Evolutionary conservation across 768 basidiomycete genomes (phyloP), one percentile per base, ranked within the genome.

Genomic region (Epithele typhae): DNA sequence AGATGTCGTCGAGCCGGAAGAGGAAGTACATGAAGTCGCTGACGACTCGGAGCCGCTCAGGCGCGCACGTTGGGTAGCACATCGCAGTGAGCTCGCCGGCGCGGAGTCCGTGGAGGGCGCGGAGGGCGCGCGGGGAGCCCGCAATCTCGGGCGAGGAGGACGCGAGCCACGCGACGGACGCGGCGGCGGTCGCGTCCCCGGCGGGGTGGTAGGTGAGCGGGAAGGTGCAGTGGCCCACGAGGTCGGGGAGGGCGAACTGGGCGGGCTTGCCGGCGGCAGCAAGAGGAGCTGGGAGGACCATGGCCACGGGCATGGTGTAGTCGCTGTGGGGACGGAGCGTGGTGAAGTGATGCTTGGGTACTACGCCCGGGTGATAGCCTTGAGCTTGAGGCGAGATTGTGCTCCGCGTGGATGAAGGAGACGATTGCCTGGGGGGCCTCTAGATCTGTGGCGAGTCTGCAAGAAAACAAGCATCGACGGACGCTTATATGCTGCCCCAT

Each of bases 1-100:
- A 86, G 49, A 87, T 70, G 56, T 87, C 79, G 67, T 87, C 84
- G 46, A 86, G 72, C 57, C 83, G 82, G 68, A 88, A 88, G 38
- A 87, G 74, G 60, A 78, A 87, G 49, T 76, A 81, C 55, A 87
- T 69, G 65, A 83, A 88, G 66, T 88, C 86, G 60, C 78, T 78
- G 67, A 79, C 79, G 45, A 81, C 76, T 34, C 82, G 76, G 41
- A 88, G 70, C 57, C 81, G 79, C 14, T 73, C 71, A 53, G 71
- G 72, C 18, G 71, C 70, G 33, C 75, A 74, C 30, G 73, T 65
- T n/a, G 82, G 63, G 51, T 75, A 84, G 65, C 75, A 79, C 75
- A 79, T 78, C 30, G 80, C 73, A 6, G 82, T 77, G 51, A 89
- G 76, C 42, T 76, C 73, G 24, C 86, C 86, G 32, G 74, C 76